These are phyloP conservation scores for Trapa incisa DNA, from an alignment of 345 rosid genomes.

Conservation along the genomic window DNA sequence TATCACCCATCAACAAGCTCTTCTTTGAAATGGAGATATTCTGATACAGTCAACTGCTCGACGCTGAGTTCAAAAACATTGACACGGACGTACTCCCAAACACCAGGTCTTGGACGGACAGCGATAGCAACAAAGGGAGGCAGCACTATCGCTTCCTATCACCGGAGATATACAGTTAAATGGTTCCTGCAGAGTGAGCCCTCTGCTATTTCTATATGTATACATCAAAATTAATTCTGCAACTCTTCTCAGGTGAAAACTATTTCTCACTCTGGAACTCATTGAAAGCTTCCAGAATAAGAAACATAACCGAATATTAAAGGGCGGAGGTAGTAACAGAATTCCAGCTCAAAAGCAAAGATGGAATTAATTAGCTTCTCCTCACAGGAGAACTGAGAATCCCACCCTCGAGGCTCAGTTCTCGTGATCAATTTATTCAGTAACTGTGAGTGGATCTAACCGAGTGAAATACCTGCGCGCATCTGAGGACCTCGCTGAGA, in stretches of 20 bases:
- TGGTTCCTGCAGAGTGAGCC: background rate
- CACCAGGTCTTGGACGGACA: slow-evolving; percentile 94
- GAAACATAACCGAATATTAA: no score
- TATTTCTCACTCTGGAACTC: background rate
- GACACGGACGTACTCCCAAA: slow-evolving; percentile 95
- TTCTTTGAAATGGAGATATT: slow-evolving; percentile 85
- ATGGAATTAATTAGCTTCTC: background rate
- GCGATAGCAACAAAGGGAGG: slow-evolving; percentile 94
- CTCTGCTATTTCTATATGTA: background rate
- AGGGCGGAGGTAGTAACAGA: background rate
- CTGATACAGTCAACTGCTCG: slow-evolving; percentile 66
- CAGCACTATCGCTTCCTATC: slow-evolving; percentile 81
- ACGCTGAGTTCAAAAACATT: slow-evolving; percentile 74
- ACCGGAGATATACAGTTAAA: background rate
- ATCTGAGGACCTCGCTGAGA: slow-evolving; percentile 59
- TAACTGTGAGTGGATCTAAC: background rate
- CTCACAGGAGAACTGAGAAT: background rate
- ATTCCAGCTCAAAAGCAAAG: background rate
- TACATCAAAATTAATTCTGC: background rate
- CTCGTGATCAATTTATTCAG: background rate
- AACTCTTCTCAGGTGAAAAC: background rate
- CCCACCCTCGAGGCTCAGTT: background rate
- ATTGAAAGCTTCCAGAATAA: background rate
- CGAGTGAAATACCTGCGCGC: slow-evolving; percentile 48
- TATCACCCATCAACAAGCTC: slow-evolving; percentile 75